A percentile compares a stretch with the other conserved stretches of the same genome.
These are phyloP conservation scores for Pseudevernia furfuracea DNA, from an alignment of 495 filamentous ascomycete genomes.

Conservation along the genomic window DNA sequence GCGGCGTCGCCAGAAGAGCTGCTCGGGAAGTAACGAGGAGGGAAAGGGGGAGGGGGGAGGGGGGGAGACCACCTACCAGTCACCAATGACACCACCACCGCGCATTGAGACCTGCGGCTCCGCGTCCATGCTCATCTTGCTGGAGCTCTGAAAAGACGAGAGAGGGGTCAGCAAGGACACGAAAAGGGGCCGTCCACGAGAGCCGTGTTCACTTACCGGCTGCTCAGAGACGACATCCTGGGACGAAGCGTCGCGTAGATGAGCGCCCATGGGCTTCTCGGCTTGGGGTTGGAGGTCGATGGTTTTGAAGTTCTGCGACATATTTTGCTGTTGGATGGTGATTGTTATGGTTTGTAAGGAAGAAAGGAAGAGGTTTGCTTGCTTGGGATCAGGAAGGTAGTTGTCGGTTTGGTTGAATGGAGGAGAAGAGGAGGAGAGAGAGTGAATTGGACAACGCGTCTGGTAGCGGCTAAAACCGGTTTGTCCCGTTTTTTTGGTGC, in stretches of 20 bases:
- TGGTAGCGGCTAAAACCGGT: too few species aligned
- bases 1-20: too few species aligned
- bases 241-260: not conserved
- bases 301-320: not conserved
- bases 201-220: not conserved
- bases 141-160: not conserved
- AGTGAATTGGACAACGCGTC: too few species aligned
- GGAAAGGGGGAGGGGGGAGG: too few species aligned
- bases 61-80: not conserved
- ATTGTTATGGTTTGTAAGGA: too few species aligned
- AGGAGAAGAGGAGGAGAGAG: too few species aligned
- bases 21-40: too few species aligned
- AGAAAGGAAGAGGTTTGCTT: too few species aligned
- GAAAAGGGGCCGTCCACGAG: not conserved
- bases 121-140: not conserved
- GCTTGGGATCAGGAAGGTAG: too few species aligned
- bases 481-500: too few species aligned
- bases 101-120: conserved; percentile 3
- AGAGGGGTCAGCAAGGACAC: not conserved
- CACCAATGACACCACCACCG: not conserved
- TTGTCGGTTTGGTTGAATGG: too few species aligned
- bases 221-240: not conserved
- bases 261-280: not conserved
- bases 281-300: not conserved
- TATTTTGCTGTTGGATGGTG: not conserved